These are phyloP conservation scores for Obelidium mucronatum DNA, from an alignment of 192 early-diverging fungal genomes.

Conservation along the genomic window DNA sequence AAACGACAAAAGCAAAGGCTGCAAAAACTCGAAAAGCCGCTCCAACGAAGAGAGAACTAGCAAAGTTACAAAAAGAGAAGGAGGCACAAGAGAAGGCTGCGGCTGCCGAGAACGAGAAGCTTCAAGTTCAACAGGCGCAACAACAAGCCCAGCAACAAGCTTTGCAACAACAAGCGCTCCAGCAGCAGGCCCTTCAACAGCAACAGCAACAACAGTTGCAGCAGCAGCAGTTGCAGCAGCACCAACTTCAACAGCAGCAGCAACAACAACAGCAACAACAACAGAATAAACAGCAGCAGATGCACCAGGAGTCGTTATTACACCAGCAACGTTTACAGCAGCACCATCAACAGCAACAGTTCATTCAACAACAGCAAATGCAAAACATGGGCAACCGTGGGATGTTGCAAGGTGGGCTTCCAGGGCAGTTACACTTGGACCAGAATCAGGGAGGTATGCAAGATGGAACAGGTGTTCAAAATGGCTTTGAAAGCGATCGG, in stretches of 20 bases:
- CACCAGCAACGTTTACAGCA: neutral
- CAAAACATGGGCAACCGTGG: too few species aligned
- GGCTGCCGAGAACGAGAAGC: neutral
- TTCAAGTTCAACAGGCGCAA: neutral
- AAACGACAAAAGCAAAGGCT: neutral
- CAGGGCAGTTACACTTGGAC: too few species aligned
- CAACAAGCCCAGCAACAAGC: slow-evolving; percentile 10
- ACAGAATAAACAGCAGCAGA: slow-evolving; percentile 1
- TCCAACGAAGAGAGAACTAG: neutral
- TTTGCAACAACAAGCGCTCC: neutral
- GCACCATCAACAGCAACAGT: neutral
- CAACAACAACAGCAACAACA: slow-evolving; percentile 7
- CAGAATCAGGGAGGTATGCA: too few species aligned
- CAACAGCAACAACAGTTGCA: slow-evolving; percentile 3
- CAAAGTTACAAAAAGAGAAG: neutral
- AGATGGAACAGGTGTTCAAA: too few species aligned
- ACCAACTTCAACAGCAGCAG: neutral
- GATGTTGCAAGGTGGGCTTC: too few species aligned
- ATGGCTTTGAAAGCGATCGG: too few species aligned
- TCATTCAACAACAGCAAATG: neutral
- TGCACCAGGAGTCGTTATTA: neutral
- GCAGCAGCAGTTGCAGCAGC: neutral
- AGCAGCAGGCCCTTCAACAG: slow-evolving; percentile 9
- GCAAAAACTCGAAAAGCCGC: neutral
- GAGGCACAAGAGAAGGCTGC: neutral